Conservation (phyloP, 1,139 yeast species). For the Nakaseomyces glabratus region DNA sequence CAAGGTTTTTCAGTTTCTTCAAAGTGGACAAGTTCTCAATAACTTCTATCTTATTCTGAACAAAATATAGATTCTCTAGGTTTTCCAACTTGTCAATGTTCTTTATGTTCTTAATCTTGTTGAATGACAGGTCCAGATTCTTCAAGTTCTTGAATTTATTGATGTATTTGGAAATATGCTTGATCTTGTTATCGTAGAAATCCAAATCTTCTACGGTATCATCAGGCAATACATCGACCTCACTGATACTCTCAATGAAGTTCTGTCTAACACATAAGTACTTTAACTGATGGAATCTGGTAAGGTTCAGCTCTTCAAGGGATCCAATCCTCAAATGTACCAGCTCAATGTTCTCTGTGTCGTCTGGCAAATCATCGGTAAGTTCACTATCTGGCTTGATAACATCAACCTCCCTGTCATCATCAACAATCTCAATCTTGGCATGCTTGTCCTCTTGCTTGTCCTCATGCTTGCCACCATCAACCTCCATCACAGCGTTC, state of each 20-base stretch:
- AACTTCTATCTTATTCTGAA: conserved; percentile 74
- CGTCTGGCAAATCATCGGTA: conserved; percentile 51
- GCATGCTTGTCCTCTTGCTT: conserved; percentile 31
- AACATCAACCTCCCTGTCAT: conserved; percentile 35
- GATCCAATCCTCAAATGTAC: conserved; percentile 70
- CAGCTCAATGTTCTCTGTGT: conserved; percentile 61
- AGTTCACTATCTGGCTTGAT: conserved; percentile 49
- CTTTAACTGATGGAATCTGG: conserved; percentile 49
- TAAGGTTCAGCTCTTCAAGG: conserved; percentile 55
- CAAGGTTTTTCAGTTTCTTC: conserved; percentile 57
- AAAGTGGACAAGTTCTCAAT: conserved; percentile 61
- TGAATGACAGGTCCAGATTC: conserved; percentile 77
- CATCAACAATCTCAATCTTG: conserved; percentile 42
- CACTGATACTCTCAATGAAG: conserved; percentile 62
- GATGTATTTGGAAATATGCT: conserved; percentile 65
- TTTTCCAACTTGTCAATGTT: conserved; percentile 58
- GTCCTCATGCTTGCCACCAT: no score
- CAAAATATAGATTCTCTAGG: conserved; percentile 66
- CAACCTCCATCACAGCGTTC: no score
- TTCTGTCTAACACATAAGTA: conserved; percentile 76
- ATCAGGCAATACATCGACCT: conserved; percentile 51
- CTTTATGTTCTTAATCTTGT: conserved; percentile 79
- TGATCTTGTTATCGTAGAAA: conserved; percentile 83
- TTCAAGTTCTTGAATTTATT: conserved; percentile 50
- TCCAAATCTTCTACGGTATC: conserved; percentile 68